Evolutionary conservation across 495 filamentous ascomycete species (phyloP).

Genomic region (Cercophora newfieldiana): DNA sequence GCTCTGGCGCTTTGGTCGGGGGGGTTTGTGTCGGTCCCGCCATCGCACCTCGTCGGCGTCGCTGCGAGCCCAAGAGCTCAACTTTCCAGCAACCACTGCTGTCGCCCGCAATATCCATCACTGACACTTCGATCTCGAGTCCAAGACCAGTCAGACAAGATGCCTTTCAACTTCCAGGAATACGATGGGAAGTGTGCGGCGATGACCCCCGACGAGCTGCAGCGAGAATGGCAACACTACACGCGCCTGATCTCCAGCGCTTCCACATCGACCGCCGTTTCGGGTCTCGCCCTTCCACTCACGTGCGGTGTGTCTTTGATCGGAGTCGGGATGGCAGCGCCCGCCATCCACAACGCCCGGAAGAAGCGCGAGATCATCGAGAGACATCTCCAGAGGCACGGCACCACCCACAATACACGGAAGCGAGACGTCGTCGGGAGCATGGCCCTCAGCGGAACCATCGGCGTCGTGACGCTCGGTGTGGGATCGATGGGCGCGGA

Average conservation of each 20-base stretch:
- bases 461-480: conserved; percentile 30
- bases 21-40: background rate
- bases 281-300: conserved; percentile 29
- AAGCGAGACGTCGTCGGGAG: conserved; percentile 31
- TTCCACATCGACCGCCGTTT: conserved; percentile 33
- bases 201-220: conserved; percentile 29
- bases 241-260: conserved; percentile 33
- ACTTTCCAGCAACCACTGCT: background rate
- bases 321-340: conserved; percentile 31
- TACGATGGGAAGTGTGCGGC: conserved; percentile 32
- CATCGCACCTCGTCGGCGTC: background rate
- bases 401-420: conserved; percentile 28
- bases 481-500: conserved; percentile 29
- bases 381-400: conserved; percentile 27
- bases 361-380: conserved; percentile 39
- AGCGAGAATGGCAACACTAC: conserved; percentile 36
- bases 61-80: background rate
- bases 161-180: conserved; percentile 34
- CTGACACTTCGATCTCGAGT: background rate
- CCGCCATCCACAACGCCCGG: conserved; percentile 36
- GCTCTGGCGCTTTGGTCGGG: background rate
- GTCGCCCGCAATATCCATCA: background rate
- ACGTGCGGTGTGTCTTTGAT: conserved; percentile 33
- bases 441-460: conserved; percentile 30
- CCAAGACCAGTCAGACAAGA: conserved; percentile 10